A percentile compares a stretch with the other conserved stretches of the same genome.
Conservation (phyloP, 805 yeast species). For the Cyberlindnera veronae region DNA sequence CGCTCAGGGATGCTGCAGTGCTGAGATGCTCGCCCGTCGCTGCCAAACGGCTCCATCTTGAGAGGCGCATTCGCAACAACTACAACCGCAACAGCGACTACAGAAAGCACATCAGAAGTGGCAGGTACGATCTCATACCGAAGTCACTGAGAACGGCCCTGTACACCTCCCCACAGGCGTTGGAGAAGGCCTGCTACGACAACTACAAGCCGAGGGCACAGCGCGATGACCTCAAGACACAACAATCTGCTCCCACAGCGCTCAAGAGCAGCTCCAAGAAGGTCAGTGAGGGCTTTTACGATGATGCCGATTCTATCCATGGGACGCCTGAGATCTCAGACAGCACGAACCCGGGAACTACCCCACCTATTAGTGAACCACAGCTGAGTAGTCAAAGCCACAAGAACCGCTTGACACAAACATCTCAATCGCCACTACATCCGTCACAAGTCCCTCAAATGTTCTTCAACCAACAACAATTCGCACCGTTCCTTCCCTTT, state of each 20-base stretch:
- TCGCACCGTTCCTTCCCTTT: no score
- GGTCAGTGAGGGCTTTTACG: slow-evolving; percentile 11
- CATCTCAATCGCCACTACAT: no score
- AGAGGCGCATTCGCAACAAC: slow-evolving; percentile 19
- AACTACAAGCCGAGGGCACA: slow-evolving; percentile 22
- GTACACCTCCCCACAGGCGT: slow-evolving; percentile 14
- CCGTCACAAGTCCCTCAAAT: no score
- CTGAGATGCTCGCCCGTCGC: slow-evolving; percentile 1
- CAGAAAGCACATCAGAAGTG: slow-evolving; percentile 21
- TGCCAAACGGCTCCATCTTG: slow-evolving; percentile 14
- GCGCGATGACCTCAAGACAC: slow-evolving; percentile 12
- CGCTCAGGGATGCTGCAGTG: slow-evolving; percentile 17
- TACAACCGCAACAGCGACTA: slow-evolving; percentile 21
- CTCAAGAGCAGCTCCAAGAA: not conserved
- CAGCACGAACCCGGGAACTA: no score
- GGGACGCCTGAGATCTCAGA: no score
- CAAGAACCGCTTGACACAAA: no score
- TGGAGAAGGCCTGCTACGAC: slow-evolving; percentile 22
- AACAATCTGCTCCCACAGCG: not conserved
- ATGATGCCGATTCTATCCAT: no score
- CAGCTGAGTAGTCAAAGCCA: no score
- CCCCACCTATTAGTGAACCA: no score
- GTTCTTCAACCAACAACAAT: no score
- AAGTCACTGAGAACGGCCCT: slow-evolving; percentile 10
- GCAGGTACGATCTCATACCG: slow-evolving; percentile 27